These are phyloP conservation scores for Glycine tomentella DNA, from an alignment of 306 rosid species.

Conservation along the genomic window DNA sequence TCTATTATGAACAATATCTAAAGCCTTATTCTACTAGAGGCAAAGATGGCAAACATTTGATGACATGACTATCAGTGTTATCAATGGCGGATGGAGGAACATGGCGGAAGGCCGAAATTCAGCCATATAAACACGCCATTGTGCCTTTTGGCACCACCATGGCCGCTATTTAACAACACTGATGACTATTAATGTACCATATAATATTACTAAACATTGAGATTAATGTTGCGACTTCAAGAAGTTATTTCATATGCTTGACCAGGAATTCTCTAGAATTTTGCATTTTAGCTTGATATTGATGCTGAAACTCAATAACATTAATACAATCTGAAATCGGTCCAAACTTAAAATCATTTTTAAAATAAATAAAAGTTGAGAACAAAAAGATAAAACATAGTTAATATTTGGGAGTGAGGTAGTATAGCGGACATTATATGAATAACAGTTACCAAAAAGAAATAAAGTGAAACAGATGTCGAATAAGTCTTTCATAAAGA, in stretches of 20 bases:
- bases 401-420: constrained; percentile 38
- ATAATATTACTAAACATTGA: too few relatives aligned
- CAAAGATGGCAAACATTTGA: background rate
- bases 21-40: background rate
- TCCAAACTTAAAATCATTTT: constrained; percentile 20
- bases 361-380: constrained; percentile 20
- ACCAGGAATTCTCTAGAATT: constrained; percentile 38
- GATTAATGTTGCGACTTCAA: background rate
- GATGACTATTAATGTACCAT: too few relatives aligned
- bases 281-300: constrained; percentile 40
- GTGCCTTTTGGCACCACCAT: too few relatives aligned
- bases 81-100: too few relatives aligned
- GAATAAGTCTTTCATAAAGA: constrained; percentile 51
- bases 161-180: too few relatives aligned
- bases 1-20: background rate
- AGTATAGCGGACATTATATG: constrained; percentile 32
- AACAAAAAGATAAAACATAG: constrained; percentile 29
- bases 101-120: too few relatives aligned
- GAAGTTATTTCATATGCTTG: constrained; percentile 22
- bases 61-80: background rate
- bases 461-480: constrained; percentile 48
- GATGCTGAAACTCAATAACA: constrained; percentile 43
- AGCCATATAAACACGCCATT: too few relatives aligned
- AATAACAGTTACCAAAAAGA: constrained; percentile 40
- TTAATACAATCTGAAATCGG: constrained; percentile 20